Conservation (phyloP, 768 basidiomycete genomes). For the Tulasnella sp. region DNA sequence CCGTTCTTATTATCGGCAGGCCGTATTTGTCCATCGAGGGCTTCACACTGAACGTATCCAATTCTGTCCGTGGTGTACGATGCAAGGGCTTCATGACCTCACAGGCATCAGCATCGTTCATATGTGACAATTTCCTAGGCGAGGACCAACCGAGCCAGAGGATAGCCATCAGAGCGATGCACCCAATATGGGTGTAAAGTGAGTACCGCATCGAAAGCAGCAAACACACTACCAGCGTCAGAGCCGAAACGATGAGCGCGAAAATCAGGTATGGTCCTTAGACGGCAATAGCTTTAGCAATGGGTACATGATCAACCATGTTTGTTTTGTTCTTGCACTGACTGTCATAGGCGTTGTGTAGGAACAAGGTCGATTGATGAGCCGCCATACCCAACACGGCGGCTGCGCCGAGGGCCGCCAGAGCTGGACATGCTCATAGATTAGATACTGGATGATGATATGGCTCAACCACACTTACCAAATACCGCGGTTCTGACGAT, state of each 20-base stretch:
- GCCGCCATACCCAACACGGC: conserved; percentile 3
- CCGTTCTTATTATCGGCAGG: background rate
- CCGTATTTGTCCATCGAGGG: background rate
- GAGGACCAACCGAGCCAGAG: conserved; percentile 5
- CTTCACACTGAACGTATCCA: conserved; percentile 15
- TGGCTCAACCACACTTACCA: background rate
- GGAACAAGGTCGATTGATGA: conserved; percentile 3
- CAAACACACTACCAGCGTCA: background rate
- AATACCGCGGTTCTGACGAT: background rate
- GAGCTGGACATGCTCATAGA: background rate
- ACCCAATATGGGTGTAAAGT: background rate
- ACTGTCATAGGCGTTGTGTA: conserved; percentile 4
- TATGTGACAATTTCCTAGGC: background rate
- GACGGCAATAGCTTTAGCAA: background rate
- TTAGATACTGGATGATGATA: too few species aligned
- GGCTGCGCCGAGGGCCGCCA: background rate
- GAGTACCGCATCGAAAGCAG: background rate
- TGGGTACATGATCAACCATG: background rate
- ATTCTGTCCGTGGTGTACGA: conserved; percentile 13
- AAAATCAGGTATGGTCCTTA: conserved; percentile 5
- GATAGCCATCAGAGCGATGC: background rate
- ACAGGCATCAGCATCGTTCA: too few species aligned
- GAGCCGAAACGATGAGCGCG: conserved; percentile 6
- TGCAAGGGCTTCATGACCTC: background rate
- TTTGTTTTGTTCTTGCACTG: background rate